Percentiles rank a stretch among this genome's conserved stretches.
These are phyloP conservation scores for Heterobasidion occidentale DNA, from an alignment of 1,284 basidiomycete species.

Conservation along the genomic window DNA sequence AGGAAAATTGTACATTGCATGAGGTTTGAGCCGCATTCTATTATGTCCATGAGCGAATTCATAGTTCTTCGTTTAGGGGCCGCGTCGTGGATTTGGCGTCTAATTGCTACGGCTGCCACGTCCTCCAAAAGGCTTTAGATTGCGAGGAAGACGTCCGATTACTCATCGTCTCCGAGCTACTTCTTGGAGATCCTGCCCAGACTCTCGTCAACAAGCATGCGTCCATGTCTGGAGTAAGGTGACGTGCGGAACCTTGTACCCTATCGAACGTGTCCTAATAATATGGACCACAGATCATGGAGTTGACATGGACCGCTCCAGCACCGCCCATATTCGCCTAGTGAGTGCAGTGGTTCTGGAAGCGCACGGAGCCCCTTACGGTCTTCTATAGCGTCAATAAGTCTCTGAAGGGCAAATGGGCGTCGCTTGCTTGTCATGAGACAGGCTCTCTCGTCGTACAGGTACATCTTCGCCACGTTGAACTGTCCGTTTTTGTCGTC, in stretches of 20 bases:
- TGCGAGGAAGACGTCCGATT: constrained; percentile 78
- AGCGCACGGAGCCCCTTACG: constrained; percentile 4
- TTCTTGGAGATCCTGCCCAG: constrained; percentile 71
- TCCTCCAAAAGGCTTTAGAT: constrained; percentile 80
- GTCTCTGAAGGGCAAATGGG: constrained; percentile 79
- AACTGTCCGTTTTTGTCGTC: constrained; percentile 3
- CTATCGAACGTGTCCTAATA: background rate
- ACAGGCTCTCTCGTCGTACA: constrained; percentile 79
- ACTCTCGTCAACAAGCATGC: constrained; percentile 83
- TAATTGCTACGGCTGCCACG: constrained; percentile 82
- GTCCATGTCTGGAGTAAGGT: constrained; percentile 86
- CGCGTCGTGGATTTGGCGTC: constrained; percentile 77
- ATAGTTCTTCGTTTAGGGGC: constrained; percentile 35
- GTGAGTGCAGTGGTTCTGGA: constrained; percentile 30
- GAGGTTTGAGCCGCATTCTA: constrained; percentile 38
- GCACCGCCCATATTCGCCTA: constrained; percentile 79
- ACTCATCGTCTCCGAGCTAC: constrained; percentile 72
- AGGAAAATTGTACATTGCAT: constrained; percentile 75
- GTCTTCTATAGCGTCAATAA: constrained; percentile 60
- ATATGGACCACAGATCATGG: constrained; percentile 55
- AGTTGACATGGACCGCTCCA: constrained; percentile 73
- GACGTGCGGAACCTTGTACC: constrained; percentile 10
- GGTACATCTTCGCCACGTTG: constrained; percentile 28
- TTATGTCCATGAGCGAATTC: background rate
- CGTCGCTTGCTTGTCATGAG: constrained; percentile 79